phyloP scores from a whole-genome alignment of 495 filamentous ascomycete species.

The Aspergillus leporis region DNA sequence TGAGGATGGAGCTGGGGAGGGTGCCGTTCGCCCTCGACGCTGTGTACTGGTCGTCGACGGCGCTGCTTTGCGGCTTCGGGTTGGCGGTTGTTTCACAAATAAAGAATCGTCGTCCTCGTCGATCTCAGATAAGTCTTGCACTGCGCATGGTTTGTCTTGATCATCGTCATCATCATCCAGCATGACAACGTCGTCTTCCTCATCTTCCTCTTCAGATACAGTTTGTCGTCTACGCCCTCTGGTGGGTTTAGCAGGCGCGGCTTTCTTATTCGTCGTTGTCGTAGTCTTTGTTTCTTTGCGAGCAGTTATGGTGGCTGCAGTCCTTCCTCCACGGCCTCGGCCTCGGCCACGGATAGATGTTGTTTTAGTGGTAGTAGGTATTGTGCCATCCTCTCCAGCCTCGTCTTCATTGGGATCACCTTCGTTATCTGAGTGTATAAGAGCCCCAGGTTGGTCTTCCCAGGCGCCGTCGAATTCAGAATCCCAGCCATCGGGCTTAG shows the following conservation, averaged over 20 bases:
- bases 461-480: conserved; percentile 81
- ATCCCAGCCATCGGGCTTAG: conserved; percentile 81
- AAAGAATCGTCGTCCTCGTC: conserved; percentile 49
- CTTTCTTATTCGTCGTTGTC: conserved; percentile 40
- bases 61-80: conserved; percentile 31
- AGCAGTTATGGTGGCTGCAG: conserved; percentile 40
- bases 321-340: conserved; percentile 50
- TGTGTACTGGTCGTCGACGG: conserved; percentile 30
- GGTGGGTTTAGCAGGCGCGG: conserved; percentile 37
- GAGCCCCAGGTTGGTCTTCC: conserved; percentile 74
- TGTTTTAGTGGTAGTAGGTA: conserved; percentile 26
- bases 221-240: conserved; percentile 45
- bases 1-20: conserved; percentile 47
- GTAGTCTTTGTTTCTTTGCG: conserved; percentile 42
- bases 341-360: conserved; percentile 49
- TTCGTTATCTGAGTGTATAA: conserved; percentile 58
- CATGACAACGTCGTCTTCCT: conserved; percentile 66
- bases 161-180: conserved; percentile 64
- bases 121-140: conserved; percentile 26
- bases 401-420: conserved; percentile 48
- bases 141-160: conserved; percentile 41
- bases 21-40: conserved; percentile 36
- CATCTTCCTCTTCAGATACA: conserved; percentile 54
- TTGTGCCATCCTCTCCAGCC: conserved; percentile 43
- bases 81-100: conserved; percentile 54